Conservation (phyloP, 1,139 yeast species). For the Yamadazyma siamensis region DNA sequence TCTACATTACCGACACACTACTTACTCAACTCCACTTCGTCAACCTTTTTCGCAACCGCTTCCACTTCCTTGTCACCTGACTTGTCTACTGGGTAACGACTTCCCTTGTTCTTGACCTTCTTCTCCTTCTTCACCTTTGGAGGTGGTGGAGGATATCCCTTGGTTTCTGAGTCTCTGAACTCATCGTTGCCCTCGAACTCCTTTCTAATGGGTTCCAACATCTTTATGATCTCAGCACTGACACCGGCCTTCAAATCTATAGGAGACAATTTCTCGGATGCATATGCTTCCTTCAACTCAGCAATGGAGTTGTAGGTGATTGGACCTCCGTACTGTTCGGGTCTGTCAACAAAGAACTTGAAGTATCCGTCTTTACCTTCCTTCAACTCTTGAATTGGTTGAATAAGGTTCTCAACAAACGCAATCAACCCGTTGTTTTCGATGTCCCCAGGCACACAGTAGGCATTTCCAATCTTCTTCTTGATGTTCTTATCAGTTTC, state of each 20-base stretch:
- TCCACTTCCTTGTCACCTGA: slow-evolving; percentile 15
- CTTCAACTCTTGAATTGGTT: slow-evolving; percentile 81
- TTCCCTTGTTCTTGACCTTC: slow-evolving; percentile 78
- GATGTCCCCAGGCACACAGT: slow-evolving; percentile 92
- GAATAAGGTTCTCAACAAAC: slow-evolving; percentile 77
- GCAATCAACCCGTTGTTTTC: slow-evolving; percentile 89
- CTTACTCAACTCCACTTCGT: no score
- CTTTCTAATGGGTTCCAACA: slow-evolving; percentile 81
- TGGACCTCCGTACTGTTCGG: slow-evolving; percentile 96
- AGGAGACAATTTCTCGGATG: slow-evolving; percentile 73
- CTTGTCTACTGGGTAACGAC: slow-evolving; percentile 69
- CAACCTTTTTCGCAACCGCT: slow-evolving; percentile 15
- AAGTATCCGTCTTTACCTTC: slow-evolving; percentile 50
- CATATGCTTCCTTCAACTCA: slow-evolving; percentile 70
- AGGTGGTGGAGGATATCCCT: slow-evolving; percentile 82
- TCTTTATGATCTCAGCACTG: slow-evolving; percentile 71
- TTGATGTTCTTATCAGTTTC: slow-evolving; percentile 86
- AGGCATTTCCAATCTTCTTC: slow-evolving; percentile 90
- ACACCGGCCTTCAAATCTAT: slow-evolving; percentile 94
- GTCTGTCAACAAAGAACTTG: slow-evolving; percentile 76
- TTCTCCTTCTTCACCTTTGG: slow-evolving; percentile 61
- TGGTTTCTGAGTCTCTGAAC: slow-evolving; percentile 67
- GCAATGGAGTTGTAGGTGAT: slow-evolving; percentile 67
- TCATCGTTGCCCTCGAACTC: slow-evolving; percentile 61
- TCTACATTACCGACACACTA: no score